Evolutionary conservation across 1,284 basidiomycete species (phyloP), one percentile per base, ranked within the genome.

Genomic region (Ceratorhiza oryzae-sativae): DNA sequence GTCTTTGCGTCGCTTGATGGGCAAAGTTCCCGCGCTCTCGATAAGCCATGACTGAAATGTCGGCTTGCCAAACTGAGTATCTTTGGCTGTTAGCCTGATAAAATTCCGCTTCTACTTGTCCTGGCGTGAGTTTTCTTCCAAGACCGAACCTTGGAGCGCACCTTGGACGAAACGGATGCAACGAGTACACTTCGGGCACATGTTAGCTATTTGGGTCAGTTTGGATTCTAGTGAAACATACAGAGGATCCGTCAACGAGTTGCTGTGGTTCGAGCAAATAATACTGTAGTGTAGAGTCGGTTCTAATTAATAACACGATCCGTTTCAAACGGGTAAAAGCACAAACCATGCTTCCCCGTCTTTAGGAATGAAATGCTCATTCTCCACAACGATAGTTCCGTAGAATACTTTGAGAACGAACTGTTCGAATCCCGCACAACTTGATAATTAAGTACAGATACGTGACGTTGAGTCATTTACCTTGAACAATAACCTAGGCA

Each of bases 31-130:
- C 1, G 91, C 90, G 30, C 88, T 89, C 78, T 94, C 92, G 67
- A 95, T 93, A 20, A 95, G 84, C 93, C 93, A 94, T 75, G 90
- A 92, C 1, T 90, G 93, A 79, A 95, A 93, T 2, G 92, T 94
- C 73, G 79, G 84, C 65, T 84, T 88, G 4, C 92, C 91, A 76
- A 95, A 95, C 76, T 91, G 90, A 0, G 92, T 93, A 32, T 91
- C 86, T 78, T 95, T 95, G 12, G 93, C 93, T 0, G 93, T 95
- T 62, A 95, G 80, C 9, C 93, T 86, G 2, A 95, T 80, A 82
- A 93, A 87, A 75, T 89, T 88, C n/a, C 93, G 88, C 74, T 83
- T 86, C 88, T 82, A 71, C 34, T 32, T 59, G 18, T 23, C 30
- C 25, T 39, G 23, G 10, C 15, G 15, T 42, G 18, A 49, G n/a